A percentile compares a stretch with the other conserved stretches of the same genome.
Conservation (phyloP, 2,329 filamentous ascomycete species). For the Diaporthe capsici region DNA sequence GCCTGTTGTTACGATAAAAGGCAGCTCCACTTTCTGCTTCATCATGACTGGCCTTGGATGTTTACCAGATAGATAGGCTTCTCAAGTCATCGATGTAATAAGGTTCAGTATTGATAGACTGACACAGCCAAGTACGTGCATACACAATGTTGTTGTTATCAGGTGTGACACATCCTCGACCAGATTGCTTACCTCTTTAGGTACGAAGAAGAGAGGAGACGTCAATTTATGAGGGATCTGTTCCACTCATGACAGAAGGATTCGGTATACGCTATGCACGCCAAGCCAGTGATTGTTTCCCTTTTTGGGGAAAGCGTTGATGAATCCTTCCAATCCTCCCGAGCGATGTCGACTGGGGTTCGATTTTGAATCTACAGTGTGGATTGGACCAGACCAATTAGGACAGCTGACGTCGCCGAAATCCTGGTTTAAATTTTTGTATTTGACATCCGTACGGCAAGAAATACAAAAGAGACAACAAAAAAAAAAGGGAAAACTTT, state of each 20-base stretch:
- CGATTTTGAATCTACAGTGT: background rate
- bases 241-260: background rate
- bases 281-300: slow-evolving; percentile 33
- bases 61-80: background rate
- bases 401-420: background rate
- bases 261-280: background rate
- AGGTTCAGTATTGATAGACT: background rate
- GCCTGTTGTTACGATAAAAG: slow-evolving; percentile 51
- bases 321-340: background rate
- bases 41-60: background rate
- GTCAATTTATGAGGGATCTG: background rate
- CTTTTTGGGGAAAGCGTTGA: slow-evolving; percentile 26
- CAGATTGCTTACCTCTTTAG: background rate
- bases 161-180: background rate
- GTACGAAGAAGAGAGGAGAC: background rate
- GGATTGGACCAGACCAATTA: background rate
- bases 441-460: too few species aligned
- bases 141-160: background rate
- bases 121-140: too few species aligned
- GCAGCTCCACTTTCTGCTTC: slow-evolving; percentile 41
- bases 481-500: too few species aligned
- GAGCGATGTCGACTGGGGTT: background rate
- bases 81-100: background rate
- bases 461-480: too few species aligned
- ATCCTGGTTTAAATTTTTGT: background rate